A percentile compares a stretch with the other conserved stretches of the same genome.
Conservation (phyloP, 768 basidiomycete genomes). For the Russula ochroleuca region DNA sequence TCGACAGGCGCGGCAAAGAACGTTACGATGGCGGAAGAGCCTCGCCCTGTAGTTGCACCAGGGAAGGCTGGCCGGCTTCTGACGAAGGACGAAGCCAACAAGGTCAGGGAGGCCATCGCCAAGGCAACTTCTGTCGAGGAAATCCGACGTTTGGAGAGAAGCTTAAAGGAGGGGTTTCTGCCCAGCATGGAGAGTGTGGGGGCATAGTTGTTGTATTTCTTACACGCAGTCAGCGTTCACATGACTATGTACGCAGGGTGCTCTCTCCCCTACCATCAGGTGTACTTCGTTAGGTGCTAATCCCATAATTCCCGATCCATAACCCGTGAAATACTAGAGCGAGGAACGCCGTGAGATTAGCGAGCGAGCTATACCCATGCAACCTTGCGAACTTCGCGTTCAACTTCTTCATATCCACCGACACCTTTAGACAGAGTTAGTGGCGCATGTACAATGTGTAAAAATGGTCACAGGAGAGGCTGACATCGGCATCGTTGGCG, state of each 20-base stretch:
- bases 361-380: constrained; percentile 65
- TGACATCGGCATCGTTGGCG: constrained; percentile 61
- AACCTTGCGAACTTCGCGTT: constrained; percentile 61
- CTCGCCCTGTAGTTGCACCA: constrained; percentile 50
- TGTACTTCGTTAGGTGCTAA: constrained; percentile 31
- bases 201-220: constrained; percentile 44
- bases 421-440: constrained; percentile 43
- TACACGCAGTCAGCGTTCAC: constrained; percentile 6
- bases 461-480: constrained; percentile 30
- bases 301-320: constrained; percentile 58
- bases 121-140: constrained; percentile 90
- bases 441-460: constrained; percentile 23
- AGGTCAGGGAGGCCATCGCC: constrained; percentile 81
- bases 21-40: constrained; percentile 69
- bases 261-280: background rate
- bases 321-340: constrained; percentile 64
- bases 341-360: constrained; percentile 58
- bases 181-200: constrained; percentile 75
- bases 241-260: constrained; percentile 7
- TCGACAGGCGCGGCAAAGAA: constrained; percentile 62
- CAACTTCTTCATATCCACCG: constrained; percentile 61
- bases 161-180: constrained; percentile 77
- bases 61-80: constrained; percentile 81
- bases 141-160: constrained; percentile 76
- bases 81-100: constrained; percentile 88